Evolutionary conservation across 2,329 filamentous ascomycete species (phyloP), one percentile per base, ranked within the genome.

Genomic region (Ceratocystis cubensis): DNA sequence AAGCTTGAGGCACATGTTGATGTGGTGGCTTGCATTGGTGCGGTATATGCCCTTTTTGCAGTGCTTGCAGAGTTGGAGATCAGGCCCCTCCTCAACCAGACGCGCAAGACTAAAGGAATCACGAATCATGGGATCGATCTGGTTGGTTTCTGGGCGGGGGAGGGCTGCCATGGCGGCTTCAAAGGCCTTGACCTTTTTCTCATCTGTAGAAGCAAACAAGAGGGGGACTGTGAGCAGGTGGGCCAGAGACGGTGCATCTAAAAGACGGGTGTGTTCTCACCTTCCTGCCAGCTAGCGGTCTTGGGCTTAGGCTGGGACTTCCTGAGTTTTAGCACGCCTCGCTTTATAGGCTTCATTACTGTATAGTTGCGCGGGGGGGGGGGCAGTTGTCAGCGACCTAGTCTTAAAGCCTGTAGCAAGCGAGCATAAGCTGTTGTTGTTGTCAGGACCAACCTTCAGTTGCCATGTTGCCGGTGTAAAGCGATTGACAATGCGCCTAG

Each of bases 11-110:
- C 93, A 99, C 59, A 87, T 84, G 46, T 87, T 86, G 68, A 96
- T 90, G 73, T 99, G 93, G 20, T 84, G 83, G 67, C 87, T 87
- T 1, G 89, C 88, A 0, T 85, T 86, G 41, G 84, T 84, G 71
- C 87, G 88, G 15, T 94, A 80, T 13, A 96, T 84, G 64, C 88
- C 88, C 72, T 95, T 92, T 76, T 94, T 96, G 78, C 93, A 99
- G 74, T 95, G 91, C 74, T 94, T 96, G 81, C 93, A 99, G 70
- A 88, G 82, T 63, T 94, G 86, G 8, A 90, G 82, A 69, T 96
- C 90, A 10, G 88, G 83, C 66, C 80, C 81, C 72, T 96, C 92
- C 71, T 91, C 87, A 70, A 96, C 82, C 0, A 91, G 91, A 67
- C 88, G 85, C 69, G 91, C 90, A 61, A 87, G 92, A 3, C 85